A percentile compares a stretch with the other conserved stretches of the same genome.
Conservation (phyloP, 2,329 filamentous ascomycete species). For the Botrytis squamosa region DNA sequence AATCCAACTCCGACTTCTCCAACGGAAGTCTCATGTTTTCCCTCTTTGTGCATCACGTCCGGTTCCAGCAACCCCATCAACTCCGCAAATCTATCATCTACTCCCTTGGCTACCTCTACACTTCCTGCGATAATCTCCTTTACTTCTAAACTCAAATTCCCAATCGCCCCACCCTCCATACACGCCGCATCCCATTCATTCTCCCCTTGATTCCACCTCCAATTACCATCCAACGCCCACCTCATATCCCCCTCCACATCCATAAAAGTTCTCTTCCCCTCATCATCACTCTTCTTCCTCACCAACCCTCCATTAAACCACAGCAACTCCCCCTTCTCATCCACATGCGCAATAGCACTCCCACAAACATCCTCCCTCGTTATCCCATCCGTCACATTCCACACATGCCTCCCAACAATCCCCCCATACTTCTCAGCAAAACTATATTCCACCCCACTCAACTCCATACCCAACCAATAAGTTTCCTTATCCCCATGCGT, state of each 20-base stretch:
- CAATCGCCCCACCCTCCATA: not conserved
- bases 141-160: not conserved
- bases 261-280: not conserved
- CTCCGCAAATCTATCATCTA: not conserved
- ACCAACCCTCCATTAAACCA: not conserved
- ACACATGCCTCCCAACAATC: slow-evolving; percentile 42
- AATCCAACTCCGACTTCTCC: not conserved
- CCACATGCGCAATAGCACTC: not conserved
- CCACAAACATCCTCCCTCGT: not conserved
- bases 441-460: slow-evolving; percentile 42
- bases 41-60: not conserved
- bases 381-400: not conserved
- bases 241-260: not conserved
- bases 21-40: not conserved
- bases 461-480: slow-evolving; percentile 48
- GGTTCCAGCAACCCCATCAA: not conserved
- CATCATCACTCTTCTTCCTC: not conserved
- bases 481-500: slow-evolving; percentile 49
- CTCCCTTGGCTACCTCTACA: not conserved
- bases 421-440: slow-evolving; percentile 46
- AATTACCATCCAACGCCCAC: not conserved
- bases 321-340: not conserved
- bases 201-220: not conserved
- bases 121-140: not conserved
- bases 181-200: not conserved